Conservation (phyloP, 177 flowering plant species). For the Vitis hybrid region DNA sequence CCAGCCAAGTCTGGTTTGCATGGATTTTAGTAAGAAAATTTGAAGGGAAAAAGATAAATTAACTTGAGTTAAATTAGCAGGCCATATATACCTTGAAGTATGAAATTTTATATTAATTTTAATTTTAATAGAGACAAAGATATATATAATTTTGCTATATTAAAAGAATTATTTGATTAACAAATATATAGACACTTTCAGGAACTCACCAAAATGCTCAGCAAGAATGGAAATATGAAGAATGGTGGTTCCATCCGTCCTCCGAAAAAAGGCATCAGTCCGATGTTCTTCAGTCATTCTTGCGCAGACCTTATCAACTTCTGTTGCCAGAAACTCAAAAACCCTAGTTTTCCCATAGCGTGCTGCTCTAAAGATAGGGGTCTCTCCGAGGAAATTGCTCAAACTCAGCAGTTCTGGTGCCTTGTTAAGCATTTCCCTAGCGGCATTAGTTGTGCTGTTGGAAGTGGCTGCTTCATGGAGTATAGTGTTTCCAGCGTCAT, state of each 20-base stretch:
- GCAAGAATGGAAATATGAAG: neutral
- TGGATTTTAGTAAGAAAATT: too few species aligned
- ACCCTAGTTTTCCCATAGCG: neutral
- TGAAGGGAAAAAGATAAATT: too few species aligned
- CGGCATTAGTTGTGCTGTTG: neutral
- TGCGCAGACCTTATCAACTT: neutral
- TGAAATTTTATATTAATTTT: too few species aligned
- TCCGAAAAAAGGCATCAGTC: neutral
- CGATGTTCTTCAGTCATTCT: neutral
- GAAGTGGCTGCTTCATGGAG: neutral
- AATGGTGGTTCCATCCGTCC: neutral
- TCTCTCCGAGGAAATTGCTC: neutral
- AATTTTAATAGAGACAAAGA: too few species aligned
- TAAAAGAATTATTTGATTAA: too few species aligned
- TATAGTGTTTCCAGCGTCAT: neutral
- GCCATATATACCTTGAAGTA: too few species aligned
- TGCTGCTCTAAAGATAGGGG: neutral
- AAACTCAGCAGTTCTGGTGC: neutral
- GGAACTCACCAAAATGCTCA: neutral
- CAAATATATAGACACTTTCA: too few species aligned
- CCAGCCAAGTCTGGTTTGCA: too few species aligned
- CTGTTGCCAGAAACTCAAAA: neutral
- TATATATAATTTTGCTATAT: too few species aligned
- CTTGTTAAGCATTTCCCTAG: neutral
- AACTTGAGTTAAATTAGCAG: too few species aligned